Percentiles rank a stretch among this genome's conserved stretches.
Conservation (phyloP, 208 protist genomes). For the Angomonas deanei region DNA sequence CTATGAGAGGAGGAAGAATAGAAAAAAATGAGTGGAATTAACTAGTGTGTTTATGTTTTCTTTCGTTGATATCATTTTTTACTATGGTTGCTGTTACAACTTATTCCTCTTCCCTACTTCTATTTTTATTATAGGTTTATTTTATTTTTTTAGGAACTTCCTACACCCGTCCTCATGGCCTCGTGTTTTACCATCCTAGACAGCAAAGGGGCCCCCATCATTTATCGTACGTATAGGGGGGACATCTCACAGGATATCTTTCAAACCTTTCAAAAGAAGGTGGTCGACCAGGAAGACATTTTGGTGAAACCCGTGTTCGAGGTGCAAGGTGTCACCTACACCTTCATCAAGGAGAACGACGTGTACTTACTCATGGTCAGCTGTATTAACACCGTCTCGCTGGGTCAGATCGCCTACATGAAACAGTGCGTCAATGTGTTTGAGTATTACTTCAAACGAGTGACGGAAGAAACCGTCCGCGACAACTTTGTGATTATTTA, state of each 20-base stretch:
- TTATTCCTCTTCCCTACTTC: slow-evolving; percentile 5
- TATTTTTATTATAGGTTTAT: slow-evolving; percentile 3
- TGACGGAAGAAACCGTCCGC: slow-evolving; percentile 94
- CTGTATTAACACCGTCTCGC: slow-evolving; percentile 92
- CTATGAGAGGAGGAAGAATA: slow-evolving; percentile 15
- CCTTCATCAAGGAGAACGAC: slow-evolving; percentile 94
- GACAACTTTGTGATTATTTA: slow-evolving; percentile 99
- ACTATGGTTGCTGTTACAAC: background rate
- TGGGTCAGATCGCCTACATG: slow-evolving; percentile 94
- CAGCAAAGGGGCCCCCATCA: slow-evolving; percentile 91
- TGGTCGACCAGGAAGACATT: slow-evolving; percentile 93
- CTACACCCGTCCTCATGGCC: too few relatives aligned
- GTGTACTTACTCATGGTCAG: slow-evolving; percentile 94
- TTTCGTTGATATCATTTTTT: background rate
- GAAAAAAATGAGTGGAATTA: background rate
- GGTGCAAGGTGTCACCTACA: slow-evolving; percentile 90
- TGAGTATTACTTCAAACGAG: slow-evolving; percentile 92
- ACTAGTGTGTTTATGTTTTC: background rate
- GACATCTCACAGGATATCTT: slow-evolving; percentile 89
- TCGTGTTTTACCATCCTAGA: slow-evolving; percentile 94
- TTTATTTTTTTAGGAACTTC: slow-evolving; percentile 20
- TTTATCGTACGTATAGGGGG: slow-evolving; percentile 94
- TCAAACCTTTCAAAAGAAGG: slow-evolving; percentile 74
- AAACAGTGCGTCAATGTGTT: slow-evolving; percentile 90
- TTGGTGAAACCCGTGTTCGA: slow-evolving; percentile 91